Evolutionary conservation across 192 early-diverging fungal genomes (phyloP), one percentile per base, ranked within the genome.

Genomic region (Rhizoclosmatium globosum): DNA sequence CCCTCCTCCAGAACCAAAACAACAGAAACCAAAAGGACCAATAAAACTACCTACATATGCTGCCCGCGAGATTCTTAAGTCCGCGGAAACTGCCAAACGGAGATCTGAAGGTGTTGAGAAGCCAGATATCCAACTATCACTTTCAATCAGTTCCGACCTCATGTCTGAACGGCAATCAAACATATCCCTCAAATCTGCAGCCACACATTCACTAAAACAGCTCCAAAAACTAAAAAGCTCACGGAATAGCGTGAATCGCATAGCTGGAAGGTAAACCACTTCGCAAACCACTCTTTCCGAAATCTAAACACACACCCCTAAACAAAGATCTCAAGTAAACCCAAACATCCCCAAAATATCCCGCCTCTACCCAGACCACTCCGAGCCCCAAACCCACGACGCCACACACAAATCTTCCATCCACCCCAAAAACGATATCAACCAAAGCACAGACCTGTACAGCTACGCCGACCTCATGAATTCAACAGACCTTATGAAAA

Each of bases 311-410:
- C 46, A 17, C 39, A 11, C 0, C 64, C 17, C n/a, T 0, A 65
- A 0, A 23, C 15, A 57, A 15, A 57, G n/a, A 21, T 57, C 56
- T 57, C 13, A 15, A 21, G 21, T 17, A 64, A 64, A 23, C 11
- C 21, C 21, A 41, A 6, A 23, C 11, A 44, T 72, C 1, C 70
- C 70, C 11, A 72, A 72, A 72, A 72, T 72, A 57, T 72, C 70
- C 9, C 70, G 70, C 3, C 38, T 72, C 23, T 4, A 17, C 7
- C 2, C 21, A 2, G 23, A 72, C 17, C 48, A 6, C 23, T 19
- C 17, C 47, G 39, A 50, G 21, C 15, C 67, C 7, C 67, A 21
- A 45, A n/a, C 4, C n/a, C 15, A 9, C 42, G 1, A 68, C 9
- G n/a, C n/a, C n/a, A n/a, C n/a, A n/a, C n/a, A n/a, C n/a, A n/a